phyloP scores from a whole-genome alignment of 2,329 filamentous ascomycete genomes.

The Phyllosticta citriasiana region DNA sequence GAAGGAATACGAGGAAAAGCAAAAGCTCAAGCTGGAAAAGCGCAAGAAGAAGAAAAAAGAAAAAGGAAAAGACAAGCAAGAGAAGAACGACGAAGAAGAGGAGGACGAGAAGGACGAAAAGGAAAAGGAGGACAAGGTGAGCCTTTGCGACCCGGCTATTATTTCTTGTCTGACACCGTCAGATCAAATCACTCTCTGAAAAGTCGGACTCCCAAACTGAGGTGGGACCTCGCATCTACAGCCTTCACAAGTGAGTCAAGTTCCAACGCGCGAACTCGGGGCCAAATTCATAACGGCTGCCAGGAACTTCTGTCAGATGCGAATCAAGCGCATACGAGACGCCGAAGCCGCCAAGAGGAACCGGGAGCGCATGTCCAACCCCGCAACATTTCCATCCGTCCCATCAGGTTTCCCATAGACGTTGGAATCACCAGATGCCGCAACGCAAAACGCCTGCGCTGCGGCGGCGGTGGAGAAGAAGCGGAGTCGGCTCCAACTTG shows the following conservation, averaged over 20 bases:
- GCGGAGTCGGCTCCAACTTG: not conserved
- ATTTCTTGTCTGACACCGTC: not conserved
- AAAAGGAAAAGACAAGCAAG: constrained; percentile 45
- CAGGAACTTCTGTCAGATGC: constrained; percentile 78
- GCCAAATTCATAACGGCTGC: not conserved
- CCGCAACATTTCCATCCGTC: constrained; percentile 74
- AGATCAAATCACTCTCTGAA: constrained; percentile 41
- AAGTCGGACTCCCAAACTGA: constrained; percentile 38
- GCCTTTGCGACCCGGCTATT: not conserved
- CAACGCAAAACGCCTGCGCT: not conserved
- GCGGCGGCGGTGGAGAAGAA: not conserved
- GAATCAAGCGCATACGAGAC: constrained; percentile 67
- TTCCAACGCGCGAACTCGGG: too few species aligned
- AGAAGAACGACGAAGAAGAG: constrained; percentile 55
- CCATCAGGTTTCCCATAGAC: constrained; percentile 47
- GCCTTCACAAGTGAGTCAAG: constrained; percentile 59
- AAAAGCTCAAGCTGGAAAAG: constrained; percentile 48
- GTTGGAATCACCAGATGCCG: not conserved
- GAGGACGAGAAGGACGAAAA: constrained; percentile 57
- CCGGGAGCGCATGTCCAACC: constrained; percentile 67
- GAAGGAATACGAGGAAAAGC: constrained; percentile 40
- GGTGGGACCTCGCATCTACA: constrained; percentile 70
- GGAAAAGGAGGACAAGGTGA: constrained; percentile 49
- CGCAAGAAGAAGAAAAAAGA: constrained; percentile 33
- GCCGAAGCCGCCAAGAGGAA: constrained; percentile 73